Conservation (phyloP, 345 rosid genomes). For the Litchi chinensis region DNA sequence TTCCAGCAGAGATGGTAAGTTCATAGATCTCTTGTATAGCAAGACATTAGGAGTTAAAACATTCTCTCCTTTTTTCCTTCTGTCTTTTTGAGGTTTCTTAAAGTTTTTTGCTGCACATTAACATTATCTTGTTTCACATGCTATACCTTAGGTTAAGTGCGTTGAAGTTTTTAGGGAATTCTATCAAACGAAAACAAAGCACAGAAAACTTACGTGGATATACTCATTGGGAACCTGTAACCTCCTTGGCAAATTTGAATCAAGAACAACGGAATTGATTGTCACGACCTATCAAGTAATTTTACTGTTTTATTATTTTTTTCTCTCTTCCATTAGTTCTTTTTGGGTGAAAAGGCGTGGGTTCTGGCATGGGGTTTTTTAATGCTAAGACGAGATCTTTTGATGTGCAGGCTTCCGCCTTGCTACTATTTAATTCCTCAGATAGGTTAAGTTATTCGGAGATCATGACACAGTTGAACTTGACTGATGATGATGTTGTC, state of each 20-base stretch:
- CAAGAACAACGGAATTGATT: slow-evolving; percentile 58
- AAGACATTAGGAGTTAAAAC: slow-evolving; percentile 7
- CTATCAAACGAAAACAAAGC: slow-evolving; percentile 58
- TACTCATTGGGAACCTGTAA: slow-evolving; percentile 70
- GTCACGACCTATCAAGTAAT: slow-evolving; percentile 72
- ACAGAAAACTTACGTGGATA: slow-evolving; percentile 71
- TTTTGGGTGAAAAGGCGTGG: background rate
- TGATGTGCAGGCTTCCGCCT: slow-evolving; percentile 55
- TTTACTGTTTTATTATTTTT: background rate
- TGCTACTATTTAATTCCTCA: slow-evolving; percentile 60
- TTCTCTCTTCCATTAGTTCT: background rate
- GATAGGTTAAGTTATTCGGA: slow-evolving; percentile 69
- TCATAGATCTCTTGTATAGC: background rate
- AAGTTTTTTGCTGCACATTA: background rate
- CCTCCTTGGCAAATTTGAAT: slow-evolving; percentile 60
- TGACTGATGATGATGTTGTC: slow-evolving; percentile 58
- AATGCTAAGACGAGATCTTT: slow-evolving; percentile 12
- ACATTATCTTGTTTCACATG: background rate
- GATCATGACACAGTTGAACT: slow-evolving; percentile 66
- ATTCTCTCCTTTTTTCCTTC: background rate
- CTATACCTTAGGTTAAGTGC: slow-evolving; percentile 46
- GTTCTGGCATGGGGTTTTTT: background rate
- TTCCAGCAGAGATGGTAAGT: slow-evolving; percentile 70
- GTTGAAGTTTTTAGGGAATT: slow-evolving; percentile 70
- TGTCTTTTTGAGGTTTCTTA: background rate